Percentiles rank a stretch among this genome's conserved stretches.
Conservation (phyloP, 495 filamentous ascomycete species). For the Neurospora hispaniola region DNA sequence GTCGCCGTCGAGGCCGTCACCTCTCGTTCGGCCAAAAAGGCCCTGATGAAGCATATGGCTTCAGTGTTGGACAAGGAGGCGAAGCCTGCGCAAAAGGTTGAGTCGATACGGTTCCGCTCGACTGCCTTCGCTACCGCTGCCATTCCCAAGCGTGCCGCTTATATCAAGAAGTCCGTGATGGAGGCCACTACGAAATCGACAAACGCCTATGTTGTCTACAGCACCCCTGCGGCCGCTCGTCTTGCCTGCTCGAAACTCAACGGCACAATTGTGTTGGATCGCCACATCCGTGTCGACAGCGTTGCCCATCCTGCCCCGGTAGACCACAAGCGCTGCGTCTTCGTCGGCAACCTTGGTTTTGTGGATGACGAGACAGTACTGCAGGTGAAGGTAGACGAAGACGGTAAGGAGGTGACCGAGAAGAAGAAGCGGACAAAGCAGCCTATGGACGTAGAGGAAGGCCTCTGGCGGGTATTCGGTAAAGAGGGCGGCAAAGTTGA, state of each 20-base stretch:
- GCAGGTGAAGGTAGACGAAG: slow-evolving; percentile 46
- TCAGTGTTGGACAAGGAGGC: slow-evolving; percentile 37
- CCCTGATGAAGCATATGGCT: slow-evolving; percentile 54
- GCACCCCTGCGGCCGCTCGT: slow-evolving; percentile 57
- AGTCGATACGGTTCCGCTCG: slow-evolving; percentile 88
- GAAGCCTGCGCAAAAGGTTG: slow-evolving; percentile 53
- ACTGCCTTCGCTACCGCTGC: slow-evolving; percentile 64
- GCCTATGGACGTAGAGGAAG: slow-evolving; percentile 89
- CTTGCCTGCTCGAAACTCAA: slow-evolving; percentile 71
- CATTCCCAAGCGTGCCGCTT: slow-evolving; percentile 87
- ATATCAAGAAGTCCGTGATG: slow-evolving; percentile 70
- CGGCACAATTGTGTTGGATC: slow-evolving; percentile 69
- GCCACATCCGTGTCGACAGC: slow-evolving; percentile 82
- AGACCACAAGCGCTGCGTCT: slow-evolving; percentile 84
- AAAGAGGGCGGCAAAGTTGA: slow-evolving; percentile 70
- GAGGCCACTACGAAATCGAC: slow-evolving; percentile 83
- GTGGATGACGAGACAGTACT: slow-evolving; percentile 70
- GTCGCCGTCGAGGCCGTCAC: slow-evolving; percentile 73
- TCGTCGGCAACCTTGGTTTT: slow-evolving; percentile 93
- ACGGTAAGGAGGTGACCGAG: slow-evolving; percentile 35
- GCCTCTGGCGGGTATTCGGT: slow-evolving; percentile 80
- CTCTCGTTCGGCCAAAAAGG: slow-evolving; percentile 68
- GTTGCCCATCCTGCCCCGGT: slow-evolving; percentile 76
- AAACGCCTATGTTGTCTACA: slow-evolving; percentile 90
- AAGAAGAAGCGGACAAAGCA: slow-evolving; percentile 53